A percentile compares a stretch with the other conserved stretches of the same genome.
These are phyloP conservation scores for Kluyveromyces dobzhanskii DNA, from an alignment of 805 yeast species.

Conservation along the genomic window DNA sequence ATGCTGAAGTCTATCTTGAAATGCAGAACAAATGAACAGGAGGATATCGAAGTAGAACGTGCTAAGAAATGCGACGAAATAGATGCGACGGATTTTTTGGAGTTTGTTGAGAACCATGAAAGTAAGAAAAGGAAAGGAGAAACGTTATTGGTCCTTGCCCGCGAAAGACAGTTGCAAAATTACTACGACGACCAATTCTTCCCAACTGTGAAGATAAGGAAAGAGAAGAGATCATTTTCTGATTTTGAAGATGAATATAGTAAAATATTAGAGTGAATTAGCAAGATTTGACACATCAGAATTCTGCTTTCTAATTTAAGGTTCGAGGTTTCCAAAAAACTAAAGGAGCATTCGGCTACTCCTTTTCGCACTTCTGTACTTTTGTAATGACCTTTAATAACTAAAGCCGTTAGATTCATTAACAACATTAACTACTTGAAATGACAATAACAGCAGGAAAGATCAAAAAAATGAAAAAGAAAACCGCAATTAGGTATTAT, in stretches of 20 bases:
- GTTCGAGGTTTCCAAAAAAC: too few species aligned
- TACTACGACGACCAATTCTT: conserved; percentile 25
- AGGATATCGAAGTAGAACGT: conserved; percentile 29
- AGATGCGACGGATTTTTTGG: conserved; percentile 30
- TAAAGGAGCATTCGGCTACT: too few species aligned
- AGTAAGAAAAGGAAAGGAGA: conserved; percentile 28
- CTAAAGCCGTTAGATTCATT: too few species aligned
- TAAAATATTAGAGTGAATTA: not conserved
- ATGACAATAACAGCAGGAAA: too few species aligned
- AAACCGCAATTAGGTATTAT: too few species aligned
- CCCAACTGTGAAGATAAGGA: conserved; percentile 4
- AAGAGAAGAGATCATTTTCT: not conserved
- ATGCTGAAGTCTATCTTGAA: conserved; percentile 32
- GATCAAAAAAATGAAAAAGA: too few species aligned
- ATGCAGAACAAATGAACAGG: conserved; percentile 27
- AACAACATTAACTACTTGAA: too few species aligned
- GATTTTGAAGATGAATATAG: conserved; percentile 2
- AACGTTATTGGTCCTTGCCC: conserved; percentile 25
- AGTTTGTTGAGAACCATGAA: conserved; percentile 31
- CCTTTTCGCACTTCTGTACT: too few species aligned
- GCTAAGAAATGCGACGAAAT: conserved; percentile 34
- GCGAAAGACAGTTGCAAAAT: conserved; percentile 33
- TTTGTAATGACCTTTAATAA: too few species aligned
- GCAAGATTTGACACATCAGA: too few species aligned
- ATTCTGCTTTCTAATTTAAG: too few species aligned